phyloP scores from a whole-genome alignment of 352 stramenopile species.

The Pythium scleroteichum region DNA sequence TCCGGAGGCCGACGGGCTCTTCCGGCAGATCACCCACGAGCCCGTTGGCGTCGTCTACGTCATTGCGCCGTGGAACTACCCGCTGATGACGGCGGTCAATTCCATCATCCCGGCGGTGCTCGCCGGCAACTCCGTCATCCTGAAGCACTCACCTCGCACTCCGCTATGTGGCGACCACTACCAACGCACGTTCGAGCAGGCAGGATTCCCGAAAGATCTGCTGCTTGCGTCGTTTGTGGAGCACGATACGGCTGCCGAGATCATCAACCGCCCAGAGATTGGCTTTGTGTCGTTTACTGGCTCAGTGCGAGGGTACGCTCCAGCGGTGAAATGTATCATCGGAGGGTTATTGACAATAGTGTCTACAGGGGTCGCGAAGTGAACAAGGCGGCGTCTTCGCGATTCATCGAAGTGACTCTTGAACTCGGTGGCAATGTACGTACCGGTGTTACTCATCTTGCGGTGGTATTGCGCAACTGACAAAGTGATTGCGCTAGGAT shows the following conservation, averaged over 20 bases:
- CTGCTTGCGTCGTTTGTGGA: slow-evolving; percentile 67
- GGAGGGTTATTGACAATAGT: background rate
- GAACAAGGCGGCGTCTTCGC: slow-evolving; percentile 47
- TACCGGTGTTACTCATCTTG: background rate
- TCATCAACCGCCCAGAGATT: slow-evolving; percentile 68
- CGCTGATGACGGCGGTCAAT: slow-evolving; percentile 87
- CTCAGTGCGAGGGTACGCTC: slow-evolving; percentile 64
- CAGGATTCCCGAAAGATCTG: slow-evolving; percentile 66
- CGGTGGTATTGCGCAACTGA: background rate
- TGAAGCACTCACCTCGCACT: slow-evolving; percentile 83
- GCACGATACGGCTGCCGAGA: slow-evolving; percentile 62
- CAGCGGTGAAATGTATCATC: background rate
- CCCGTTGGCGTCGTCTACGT: slow-evolving; percentile 82
- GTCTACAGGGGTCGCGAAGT: slow-evolving; percentile 62
- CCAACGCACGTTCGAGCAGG: slow-evolving; percentile 63
- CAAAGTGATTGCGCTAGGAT: slow-evolving; percentile 37
- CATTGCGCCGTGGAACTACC: slow-evolving; percentile 88
- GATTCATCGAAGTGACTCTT: slow-evolving; percentile 80
- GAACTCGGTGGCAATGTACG: slow-evolving; percentile 82
- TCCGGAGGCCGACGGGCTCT: slow-evolving; percentile 61
- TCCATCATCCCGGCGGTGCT: slow-evolving; percentile 83
- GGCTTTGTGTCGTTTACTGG: slow-evolving; percentile 86
- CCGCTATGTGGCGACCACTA: slow-evolving; percentile 79
- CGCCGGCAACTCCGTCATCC: slow-evolving; percentile 73
- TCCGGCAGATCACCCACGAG: slow-evolving; percentile 81